Conservation (phyloP, 805 yeast genomes). For the Kazachstania psychrophila region DNA sequence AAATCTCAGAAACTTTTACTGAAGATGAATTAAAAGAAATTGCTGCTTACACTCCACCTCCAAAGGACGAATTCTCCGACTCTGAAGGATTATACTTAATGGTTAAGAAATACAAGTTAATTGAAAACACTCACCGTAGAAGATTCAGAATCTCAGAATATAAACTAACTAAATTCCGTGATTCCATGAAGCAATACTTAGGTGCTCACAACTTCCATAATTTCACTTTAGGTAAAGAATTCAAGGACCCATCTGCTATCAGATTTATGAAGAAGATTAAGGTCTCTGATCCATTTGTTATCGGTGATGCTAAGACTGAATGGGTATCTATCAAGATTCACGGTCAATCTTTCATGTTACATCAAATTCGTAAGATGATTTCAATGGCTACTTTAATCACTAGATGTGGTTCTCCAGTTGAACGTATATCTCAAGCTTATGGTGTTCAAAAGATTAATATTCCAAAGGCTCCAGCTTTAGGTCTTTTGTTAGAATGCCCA, state of each 20-base stretch:
- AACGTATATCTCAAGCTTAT: conserved; percentile 71
- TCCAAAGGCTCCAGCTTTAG: conserved; percentile 97
- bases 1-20: conserved; percentile 28
- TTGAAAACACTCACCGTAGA: conserved; percentile 63
- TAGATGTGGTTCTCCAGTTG: conserved; percentile 75
- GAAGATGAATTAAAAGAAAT: conserved; percentile 22
- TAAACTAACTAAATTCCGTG: conserved; percentile 54
- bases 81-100: conserved; percentile 31
- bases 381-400: conserved; percentile 85
- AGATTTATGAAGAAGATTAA: conserved; percentile 72
- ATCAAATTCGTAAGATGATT: conserved; percentile 96
- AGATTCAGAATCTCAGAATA: conserved; percentile 54
- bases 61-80: conserved; percentile 33
- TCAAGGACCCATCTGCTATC: conserved; percentile 75
- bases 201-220: conserved; percentile 93
- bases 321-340: conserved; percentile 95
- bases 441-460: conserved; percentile 67
- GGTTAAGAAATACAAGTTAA: conserved; percentile 44
- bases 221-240: conserved; percentile 72
- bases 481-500: conserved; percentile 82
- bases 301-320: conserved; percentile 84
- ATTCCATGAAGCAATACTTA: conserved; percentile 60
- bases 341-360: conserved; percentile 97
- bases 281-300: conserved; percentile 82
- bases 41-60: conserved; percentile 28